Conservation (phyloP, 495 filamentous ascomycete genomes). For the Penicillium flavigenum region DNA sequence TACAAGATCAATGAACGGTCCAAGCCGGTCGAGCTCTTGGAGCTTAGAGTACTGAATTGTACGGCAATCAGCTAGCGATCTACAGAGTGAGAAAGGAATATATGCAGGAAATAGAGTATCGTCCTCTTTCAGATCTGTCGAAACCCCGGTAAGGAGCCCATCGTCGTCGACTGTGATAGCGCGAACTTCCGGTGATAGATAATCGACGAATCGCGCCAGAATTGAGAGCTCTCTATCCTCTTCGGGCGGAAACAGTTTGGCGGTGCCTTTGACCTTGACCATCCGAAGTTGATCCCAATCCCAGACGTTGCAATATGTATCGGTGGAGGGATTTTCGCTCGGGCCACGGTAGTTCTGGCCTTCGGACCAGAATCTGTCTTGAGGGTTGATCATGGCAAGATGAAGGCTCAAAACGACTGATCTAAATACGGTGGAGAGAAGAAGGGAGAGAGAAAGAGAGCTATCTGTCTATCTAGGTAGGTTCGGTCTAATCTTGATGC, state of each 20-base stretch:
- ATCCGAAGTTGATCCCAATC: slow-evolving; percentile 25
- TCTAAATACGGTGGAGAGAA: too few relatives aligned
- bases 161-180: slow-evolving; percentile 26
- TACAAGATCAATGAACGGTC: slow-evolving; percentile 14
- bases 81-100: slow-evolving; percentile 16
- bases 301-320: slow-evolving; percentile 26
- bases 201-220: slow-evolving; percentile 22
- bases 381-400: slow-evolving; percentile 10
- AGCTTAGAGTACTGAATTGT: slow-evolving; percentile 13
- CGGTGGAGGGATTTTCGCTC: slow-evolving; percentile 13
- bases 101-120: slow-evolving; percentile 21
- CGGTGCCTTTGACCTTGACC: slow-evolving; percentile 28
- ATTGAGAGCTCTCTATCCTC: slow-evolving; percentile 17
- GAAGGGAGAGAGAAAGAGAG: too few relatives aligned
- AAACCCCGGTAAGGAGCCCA: slow-evolving; percentile 22
- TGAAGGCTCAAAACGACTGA: not conserved
- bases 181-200: slow-evolving; percentile 19
- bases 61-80: slow-evolving; percentile 19
- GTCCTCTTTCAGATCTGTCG: slow-evolving; percentile 25
- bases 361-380: slow-evolving; percentile 21
- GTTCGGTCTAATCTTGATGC: too few relatives aligned
- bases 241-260: slow-evolving; percentile 24
- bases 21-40: slow-evolving; percentile 23
- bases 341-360: slow-evolving; percentile 20
- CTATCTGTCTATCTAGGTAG: too few relatives aligned